These are phyloP conservation scores for Clarireedia paspali DNA, from an alignment of 2,329 filamentous ascomycete species.

Conservation along the genomic window DNA sequence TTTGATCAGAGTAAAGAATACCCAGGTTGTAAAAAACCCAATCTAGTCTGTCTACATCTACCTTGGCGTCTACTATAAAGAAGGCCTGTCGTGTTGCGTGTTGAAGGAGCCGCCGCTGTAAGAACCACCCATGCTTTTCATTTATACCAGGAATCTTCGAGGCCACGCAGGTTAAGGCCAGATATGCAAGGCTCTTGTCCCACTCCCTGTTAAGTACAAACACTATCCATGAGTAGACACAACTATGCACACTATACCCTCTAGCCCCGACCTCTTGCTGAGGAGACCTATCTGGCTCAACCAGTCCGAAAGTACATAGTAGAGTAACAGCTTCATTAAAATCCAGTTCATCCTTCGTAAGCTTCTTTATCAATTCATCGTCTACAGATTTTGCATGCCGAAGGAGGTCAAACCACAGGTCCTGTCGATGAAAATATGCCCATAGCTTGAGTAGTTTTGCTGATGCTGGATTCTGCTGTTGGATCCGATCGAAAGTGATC, in stretches of 20 bases:
- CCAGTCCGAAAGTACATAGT: slow-evolving; percentile 12
- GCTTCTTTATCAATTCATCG: slow-evolving; percentile 10
- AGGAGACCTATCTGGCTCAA: slow-evolving; percentile 9
- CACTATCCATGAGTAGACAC: slow-evolving; percentile 12
- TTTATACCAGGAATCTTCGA: slow-evolving; percentile 8
- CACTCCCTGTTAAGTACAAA: slow-evolving; percentile 12
- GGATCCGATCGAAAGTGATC: slow-evolving; percentile 32
- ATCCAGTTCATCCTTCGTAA: slow-evolving; percentile 10
- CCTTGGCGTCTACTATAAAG: too few species aligned
- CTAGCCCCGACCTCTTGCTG: slow-evolving; percentile 3
- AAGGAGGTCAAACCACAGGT: slow-evolving; percentile 39
- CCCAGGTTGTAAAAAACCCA: slow-evolving; percentile 14
- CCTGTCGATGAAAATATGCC: slow-evolving; percentile 36
- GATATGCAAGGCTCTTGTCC: slow-evolving; percentile 7
- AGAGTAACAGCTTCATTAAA: slow-evolving; percentile 11
- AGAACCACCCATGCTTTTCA: slow-evolving; percentile 8
- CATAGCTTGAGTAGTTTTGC: slow-evolving; percentile 34
- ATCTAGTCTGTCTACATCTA: neutral
- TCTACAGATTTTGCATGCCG: slow-evolving; percentile 13
- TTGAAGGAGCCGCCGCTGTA: slow-evolving; percentile 17
- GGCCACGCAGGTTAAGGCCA: slow-evolving; percentile 8
- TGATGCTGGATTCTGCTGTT: slow-evolving; percentile 21
- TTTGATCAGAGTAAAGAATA: slow-evolving; percentile 18
- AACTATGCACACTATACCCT: slow-evolving; percentile 16
- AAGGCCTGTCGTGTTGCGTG: slow-evolving; percentile 6